Evolutionary conservation across 495 filamentous ascomycete species (phyloP).

Genomic region (Daldinia decipiens): DNA sequence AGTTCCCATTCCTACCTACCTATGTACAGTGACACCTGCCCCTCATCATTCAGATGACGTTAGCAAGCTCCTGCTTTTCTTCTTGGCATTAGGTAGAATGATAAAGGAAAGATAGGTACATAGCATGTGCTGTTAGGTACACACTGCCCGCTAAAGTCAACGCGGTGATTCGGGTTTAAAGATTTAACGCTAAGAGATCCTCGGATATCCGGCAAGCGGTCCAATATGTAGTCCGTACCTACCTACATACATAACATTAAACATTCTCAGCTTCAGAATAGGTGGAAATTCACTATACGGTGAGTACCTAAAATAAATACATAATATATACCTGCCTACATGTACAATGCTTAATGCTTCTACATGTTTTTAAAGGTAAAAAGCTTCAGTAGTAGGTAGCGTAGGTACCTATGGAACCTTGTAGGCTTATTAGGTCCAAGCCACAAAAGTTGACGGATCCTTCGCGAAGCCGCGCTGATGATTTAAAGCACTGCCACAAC

Average conservation of each 20-base stretch:
- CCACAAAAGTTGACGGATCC: constrained; percentile 42
- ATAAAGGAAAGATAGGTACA: background rate
- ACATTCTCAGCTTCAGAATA: background rate
- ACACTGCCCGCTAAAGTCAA: background rate
- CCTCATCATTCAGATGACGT: constrained; percentile 9
- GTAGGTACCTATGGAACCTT: no score
- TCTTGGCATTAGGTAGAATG: constrained; percentile 5
- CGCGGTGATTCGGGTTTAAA: constrained; percentile 10
- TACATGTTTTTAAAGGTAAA: constrained; percentile 14
- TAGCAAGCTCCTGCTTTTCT: background rate
- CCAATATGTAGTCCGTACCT: background rate
- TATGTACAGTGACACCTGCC: background rate
- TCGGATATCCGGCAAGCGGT: constrained; percentile 18
- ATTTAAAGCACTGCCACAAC: constrained; percentile 47
- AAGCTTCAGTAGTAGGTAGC: background rate
- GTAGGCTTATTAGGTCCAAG: constrained; percentile 30
- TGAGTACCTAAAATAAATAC: background rate
- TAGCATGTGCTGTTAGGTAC: no score
- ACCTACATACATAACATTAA: no score
- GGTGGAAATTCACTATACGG: background rate
- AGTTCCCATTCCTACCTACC: no score
- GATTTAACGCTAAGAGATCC: background rate
- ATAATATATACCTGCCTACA: no score
- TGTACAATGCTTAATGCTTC: background rate
- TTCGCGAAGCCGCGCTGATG: constrained; percentile 28